Evolutionary conservation across 139 green algal species (phyloP).

Genomic region (Auxenochlorella pyrenoidosa): DNA sequence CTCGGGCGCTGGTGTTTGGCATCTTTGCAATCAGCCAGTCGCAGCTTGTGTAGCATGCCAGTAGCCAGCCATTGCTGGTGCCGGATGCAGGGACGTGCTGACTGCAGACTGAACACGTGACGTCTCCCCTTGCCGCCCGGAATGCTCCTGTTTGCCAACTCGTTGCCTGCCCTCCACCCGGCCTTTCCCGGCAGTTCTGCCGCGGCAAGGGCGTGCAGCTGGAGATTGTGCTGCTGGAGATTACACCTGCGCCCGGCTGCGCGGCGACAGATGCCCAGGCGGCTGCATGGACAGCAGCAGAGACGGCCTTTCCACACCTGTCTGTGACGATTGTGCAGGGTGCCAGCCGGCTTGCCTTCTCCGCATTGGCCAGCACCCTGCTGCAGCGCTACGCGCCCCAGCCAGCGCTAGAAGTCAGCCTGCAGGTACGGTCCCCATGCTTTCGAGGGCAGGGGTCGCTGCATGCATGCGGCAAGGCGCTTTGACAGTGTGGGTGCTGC

Average conservation of each 20-base stretch:
- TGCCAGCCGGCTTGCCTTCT: neutral
- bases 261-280: neutral
- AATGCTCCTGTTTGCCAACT: too few species aligned
- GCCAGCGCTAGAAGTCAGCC: neutral
- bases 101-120: neutral
- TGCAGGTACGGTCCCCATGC: neutral
- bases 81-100: neutral
- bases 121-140: too few species aligned
- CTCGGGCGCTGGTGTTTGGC: neutral
- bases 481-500: neutral
- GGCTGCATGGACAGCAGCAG: neutral
- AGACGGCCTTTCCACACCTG: conserved; percentile 21
- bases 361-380: conserved; percentile 18
- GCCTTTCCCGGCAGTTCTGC: neutral
- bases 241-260: neutral
- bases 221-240: conserved; percentile 28
- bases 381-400: neutral
- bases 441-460: neutral
- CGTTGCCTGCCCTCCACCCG: too few species aligned
- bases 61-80: neutral
- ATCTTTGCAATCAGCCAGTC: neutral
- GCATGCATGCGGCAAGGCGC: neutral
- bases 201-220: conserved; percentile 12
- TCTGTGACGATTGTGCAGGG: neutral
- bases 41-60: neutral